A percentile compares a stretch with the other conserved stretches of the same genome.
These are phyloP conservation scores for Candida pseudocylindracea DNA, from an alignment of 1,139 yeast species.

Conservation along the genomic window DNA sequence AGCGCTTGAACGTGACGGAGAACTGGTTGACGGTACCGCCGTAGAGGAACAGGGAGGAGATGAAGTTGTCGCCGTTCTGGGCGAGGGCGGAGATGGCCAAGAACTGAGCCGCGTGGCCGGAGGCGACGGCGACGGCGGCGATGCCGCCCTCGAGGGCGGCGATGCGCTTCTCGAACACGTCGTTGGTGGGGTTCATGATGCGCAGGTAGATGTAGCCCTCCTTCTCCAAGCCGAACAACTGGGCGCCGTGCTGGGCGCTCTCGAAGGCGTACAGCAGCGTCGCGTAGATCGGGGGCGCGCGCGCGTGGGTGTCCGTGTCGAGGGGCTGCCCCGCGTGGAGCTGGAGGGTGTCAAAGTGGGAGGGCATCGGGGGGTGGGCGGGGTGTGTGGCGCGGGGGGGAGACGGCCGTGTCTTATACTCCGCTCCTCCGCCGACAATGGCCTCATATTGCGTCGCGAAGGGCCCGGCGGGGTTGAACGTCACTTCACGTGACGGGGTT, in stretches of 20 bases:
- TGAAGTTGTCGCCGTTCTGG: constrained; percentile 71
- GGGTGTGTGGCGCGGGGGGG: too few species aligned
- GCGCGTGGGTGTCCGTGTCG: constrained; percentile 39
- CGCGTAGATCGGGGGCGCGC: constrained; percentile 87
- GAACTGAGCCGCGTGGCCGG: constrained; percentile 93
- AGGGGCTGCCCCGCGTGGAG: constrained; percentile 77
- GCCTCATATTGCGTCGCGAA: too few species aligned
- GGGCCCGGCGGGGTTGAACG: too few species aligned
- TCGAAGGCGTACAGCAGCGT: constrained; percentile 74
- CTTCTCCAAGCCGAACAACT: constrained; percentile 62
- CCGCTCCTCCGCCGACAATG: too few species aligned
- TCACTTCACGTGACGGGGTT: too few species aligned
- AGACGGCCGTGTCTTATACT: too few species aligned
- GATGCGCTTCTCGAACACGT: constrained; percentile 74
- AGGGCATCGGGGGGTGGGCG: constrained; percentile 12
- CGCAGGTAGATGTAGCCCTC: constrained; percentile 79
- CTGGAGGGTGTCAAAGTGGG: constrained; percentile 77
- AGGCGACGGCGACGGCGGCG: constrained; percentile 75
- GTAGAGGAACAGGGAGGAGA: constrained; percentile 72
- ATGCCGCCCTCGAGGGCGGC: constrained; percentile 88
- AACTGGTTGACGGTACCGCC: constrained; percentile 96
- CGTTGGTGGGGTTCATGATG: constrained; percentile 81
- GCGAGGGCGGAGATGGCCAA: constrained; percentile 71
- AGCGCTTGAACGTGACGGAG: constrained; percentile 73
- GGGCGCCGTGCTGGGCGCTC: constrained; percentile 81